Percentiles rank a stretch among this genome's conserved stretches.
Conservation (phyloP, 257 asterid genomes). For the Eustoma russellianum region DNA sequence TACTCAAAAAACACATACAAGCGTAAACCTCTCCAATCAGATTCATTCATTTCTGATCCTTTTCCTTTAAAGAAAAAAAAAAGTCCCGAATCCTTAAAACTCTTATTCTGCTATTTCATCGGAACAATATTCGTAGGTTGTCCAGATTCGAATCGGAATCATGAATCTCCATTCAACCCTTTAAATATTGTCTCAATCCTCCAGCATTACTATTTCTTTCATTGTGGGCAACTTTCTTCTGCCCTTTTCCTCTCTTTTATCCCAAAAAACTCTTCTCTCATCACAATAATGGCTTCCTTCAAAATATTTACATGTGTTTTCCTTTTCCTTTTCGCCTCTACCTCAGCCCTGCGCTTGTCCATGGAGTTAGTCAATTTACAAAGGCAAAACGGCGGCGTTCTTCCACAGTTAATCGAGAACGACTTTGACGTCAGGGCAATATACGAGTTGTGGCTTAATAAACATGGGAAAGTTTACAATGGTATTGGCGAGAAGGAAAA, state of each 20-base stretch:
- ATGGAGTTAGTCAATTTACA: slow-evolving; percentile 38
- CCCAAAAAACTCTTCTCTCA: not conserved
- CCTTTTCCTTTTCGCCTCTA: slow-evolving; percentile 20
- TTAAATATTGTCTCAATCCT: not conserved
- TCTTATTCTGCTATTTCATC: slow-evolving; percentile 1
- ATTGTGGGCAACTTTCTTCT: too few species aligned
- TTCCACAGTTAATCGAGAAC: not conserved
- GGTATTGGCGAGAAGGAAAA: slow-evolving; percentile 60
- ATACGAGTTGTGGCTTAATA: slow-evolving; percentile 74
- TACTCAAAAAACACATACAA: too few species aligned
- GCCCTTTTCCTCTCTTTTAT: not conserved
- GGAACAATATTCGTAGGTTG: not conserved
- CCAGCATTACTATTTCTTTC: too few species aligned
- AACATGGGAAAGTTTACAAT: slow-evolving; percentile 56
- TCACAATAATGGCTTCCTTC: slow-evolving; percentile 40
- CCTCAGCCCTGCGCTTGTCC: slow-evolving; percentile 69
- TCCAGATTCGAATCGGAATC: not conserved
- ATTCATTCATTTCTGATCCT: not conserved
- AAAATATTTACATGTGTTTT: slow-evolving; percentile 18
- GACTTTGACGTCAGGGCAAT: slow-evolving; percentile 27
- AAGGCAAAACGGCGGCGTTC: slow-evolving; percentile 20
- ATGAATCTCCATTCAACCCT: too few species aligned
- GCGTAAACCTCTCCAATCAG: too few species aligned
- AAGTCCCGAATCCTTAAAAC: not conserved
- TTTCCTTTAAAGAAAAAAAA: not conserved